A percentile compares a stretch with the other conserved stretches of the same genome.
phyloP scores from a whole-genome alignment of 2,329 filamentous ascomycete genomes.

The Sporothrix sp. region DNA sequence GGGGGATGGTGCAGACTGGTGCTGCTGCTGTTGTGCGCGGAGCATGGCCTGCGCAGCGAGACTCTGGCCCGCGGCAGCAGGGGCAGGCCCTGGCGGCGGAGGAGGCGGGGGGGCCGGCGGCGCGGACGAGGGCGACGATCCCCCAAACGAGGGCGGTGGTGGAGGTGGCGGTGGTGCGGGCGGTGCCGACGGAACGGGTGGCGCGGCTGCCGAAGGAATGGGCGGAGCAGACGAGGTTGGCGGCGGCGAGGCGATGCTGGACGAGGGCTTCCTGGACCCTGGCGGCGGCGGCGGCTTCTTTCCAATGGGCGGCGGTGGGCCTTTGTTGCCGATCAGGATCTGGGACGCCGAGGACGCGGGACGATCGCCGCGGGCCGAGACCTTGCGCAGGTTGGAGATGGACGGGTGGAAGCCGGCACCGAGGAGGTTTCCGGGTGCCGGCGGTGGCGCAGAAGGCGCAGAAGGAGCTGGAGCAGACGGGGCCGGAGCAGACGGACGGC shows the following conservation, averaged over 20 bases:
- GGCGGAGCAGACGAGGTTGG: slow-evolving; percentile 24
- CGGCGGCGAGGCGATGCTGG: slow-evolving; percentile 3
- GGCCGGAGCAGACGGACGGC: slow-evolving; percentile 40
- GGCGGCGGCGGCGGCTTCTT: slow-evolving; percentile 63
- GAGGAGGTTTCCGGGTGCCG: slow-evolving; percentile 2
- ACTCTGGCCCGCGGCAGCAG: slow-evolving; percentile 27
- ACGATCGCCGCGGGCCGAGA: slow-evolving; percentile 37
- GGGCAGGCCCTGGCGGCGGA: slow-evolving; percentile 22
- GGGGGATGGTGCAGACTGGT: slow-evolving; percentile 20
- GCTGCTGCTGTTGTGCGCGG: slow-evolving; percentile 21
- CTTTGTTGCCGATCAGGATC: slow-evolving; percentile 39
- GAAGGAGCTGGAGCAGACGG: slow-evolving; percentile 29
- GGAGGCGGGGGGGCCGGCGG: slow-evolving; percentile 29
- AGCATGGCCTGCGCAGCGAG: slow-evolving; percentile 33
- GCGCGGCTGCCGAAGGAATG: slow-evolving; percentile 25
- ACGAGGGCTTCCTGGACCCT: slow-evolving; percentile 48
- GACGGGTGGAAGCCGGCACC: slow-evolving; percentile 35
- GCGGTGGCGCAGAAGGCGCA: not conserved
- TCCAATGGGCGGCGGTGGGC: slow-evolving; percentile 67
- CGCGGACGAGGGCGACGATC: slow-evolving; percentile 27
- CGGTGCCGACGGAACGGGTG: slow-evolving; percentile 33
- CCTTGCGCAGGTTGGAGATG: slow-evolving; percentile 52
- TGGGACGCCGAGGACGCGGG: slow-evolving; percentile 52
- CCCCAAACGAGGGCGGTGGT: slow-evolving; percentile 20
- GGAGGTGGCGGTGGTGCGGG: slow-evolving; percentile 29